A percentile compares a stretch with the other conserved stretches of the same genome.
Evolutionary conservation across 1,284 basidiomycete species (phyloP).

Genomic region (Puccinia polysora): DNA sequence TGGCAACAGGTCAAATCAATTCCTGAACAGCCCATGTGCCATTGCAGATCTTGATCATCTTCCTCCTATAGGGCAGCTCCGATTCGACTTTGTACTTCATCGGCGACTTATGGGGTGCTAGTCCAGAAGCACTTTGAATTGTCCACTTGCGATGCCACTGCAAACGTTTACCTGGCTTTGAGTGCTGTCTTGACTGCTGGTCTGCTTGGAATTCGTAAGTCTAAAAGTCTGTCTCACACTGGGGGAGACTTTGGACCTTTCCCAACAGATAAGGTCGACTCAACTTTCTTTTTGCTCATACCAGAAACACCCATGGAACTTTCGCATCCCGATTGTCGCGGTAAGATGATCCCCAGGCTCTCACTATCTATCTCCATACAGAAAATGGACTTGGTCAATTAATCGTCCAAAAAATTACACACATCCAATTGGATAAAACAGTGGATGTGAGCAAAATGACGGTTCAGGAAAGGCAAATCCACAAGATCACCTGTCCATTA

Average conservation of each 20-base stretch:
- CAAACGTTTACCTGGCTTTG: conserved; percentile 34
- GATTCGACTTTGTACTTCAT: conserved; percentile 33
- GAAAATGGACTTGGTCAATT: not conserved
- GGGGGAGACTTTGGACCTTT: not conserved
- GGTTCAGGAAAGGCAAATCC: conserved; percentile 24
- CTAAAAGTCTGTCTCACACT: not conserved
- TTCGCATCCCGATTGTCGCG: conserved; percentile 30
- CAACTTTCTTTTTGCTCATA: not conserved
- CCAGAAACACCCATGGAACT: conserved; percentile 38
- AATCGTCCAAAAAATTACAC: not conserved
- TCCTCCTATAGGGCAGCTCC: conserved; percentile 15
- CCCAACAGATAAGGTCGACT: no score
- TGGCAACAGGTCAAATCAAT: conserved; percentile 22
- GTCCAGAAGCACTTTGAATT: conserved; percentile 35
- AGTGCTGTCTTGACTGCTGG: conserved; percentile 40
- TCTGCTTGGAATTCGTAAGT: conserved; percentile 38
- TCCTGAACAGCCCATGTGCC: not conserved
- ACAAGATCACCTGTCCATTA: conserved; percentile 29
- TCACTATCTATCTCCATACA: not conserved
- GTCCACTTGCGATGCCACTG: conserved; percentile 23
- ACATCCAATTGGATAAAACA: not conserved
- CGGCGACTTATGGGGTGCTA: conserved; percentile 3
- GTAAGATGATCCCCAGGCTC: conserved; percentile 3
- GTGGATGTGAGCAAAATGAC: conserved; percentile 39
- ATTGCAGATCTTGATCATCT: not conserved